phyloP scores from a whole-genome alignment of 768 basidiomycete species.

The Lepiota brunneoincarnata region DNA sequence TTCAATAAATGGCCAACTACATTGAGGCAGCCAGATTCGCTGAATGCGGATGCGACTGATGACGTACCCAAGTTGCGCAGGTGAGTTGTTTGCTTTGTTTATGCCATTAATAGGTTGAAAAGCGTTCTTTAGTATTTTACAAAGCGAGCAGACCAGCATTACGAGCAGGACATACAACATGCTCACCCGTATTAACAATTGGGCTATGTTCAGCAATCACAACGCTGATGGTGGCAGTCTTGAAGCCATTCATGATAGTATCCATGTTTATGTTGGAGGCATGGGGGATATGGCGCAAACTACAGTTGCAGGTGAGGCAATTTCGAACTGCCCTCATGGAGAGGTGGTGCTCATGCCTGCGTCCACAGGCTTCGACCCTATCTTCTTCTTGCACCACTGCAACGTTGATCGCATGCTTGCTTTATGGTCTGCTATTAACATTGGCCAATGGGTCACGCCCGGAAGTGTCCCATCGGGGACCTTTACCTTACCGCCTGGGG shows the following conservation, averaged over 20 bases:
- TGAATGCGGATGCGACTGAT: too few relatives aligned
- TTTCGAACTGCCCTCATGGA: too few relatives aligned
- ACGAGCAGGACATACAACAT: conserved; percentile 27
- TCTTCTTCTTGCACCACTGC: neutral
- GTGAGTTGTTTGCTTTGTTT: too few relatives aligned
- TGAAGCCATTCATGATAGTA: conserved; percentile 40
- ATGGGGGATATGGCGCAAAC: conserved; percentile 34
- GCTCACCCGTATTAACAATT: conserved; percentile 29
- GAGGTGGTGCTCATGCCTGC: too few relatives aligned
- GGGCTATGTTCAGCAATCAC: conserved; percentile 43
- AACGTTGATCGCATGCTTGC: neutral
- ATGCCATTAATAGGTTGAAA: too few relatives aligned
- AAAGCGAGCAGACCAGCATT: conserved; percentile 18
- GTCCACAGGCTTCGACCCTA: too few relatives aligned
- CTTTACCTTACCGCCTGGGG: conserved; percentile 25
- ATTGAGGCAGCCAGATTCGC: too few relatives aligned
- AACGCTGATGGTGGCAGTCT: conserved; percentile 32
- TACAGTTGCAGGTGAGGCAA: conserved; percentile 29
- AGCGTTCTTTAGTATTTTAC: too few relatives aligned
- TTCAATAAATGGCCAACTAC: too few relatives aligned
- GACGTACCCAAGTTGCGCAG: too few relatives aligned
- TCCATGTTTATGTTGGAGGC: conserved; percentile 36
- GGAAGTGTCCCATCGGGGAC: too few relatives aligned
- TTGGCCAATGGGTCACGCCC: too few relatives aligned
- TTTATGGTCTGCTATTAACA: conserved; percentile 21